phyloP scores from a whole-genome alignment of 139 green algal species.

The Chlamydomonas sphaeroides region DNA sequence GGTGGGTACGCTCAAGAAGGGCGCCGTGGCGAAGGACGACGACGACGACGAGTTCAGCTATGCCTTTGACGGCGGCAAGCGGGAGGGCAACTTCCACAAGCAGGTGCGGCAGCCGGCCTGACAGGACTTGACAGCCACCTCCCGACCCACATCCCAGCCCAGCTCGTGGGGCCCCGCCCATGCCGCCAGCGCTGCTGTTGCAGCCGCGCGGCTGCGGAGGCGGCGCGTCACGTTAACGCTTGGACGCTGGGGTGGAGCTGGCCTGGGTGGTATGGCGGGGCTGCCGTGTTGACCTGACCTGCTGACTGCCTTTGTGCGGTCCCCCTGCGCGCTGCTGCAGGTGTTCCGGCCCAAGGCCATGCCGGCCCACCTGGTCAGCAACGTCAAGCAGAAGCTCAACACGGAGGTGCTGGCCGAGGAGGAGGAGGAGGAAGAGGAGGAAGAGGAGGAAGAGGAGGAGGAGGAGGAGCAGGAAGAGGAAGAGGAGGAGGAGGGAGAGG shows the following conservation, averaged over 20 bases:
- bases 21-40: neutral
- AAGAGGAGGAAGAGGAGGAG: conserved; percentile 35
- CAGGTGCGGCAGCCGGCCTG: conserved; percentile 31
- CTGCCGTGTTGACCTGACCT: too few relatives aligned
- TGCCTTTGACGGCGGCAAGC: conserved; percentile 42
- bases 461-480: conserved; percentile 31
- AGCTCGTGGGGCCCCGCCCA: too few relatives aligned
- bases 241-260: too few relatives aligned
- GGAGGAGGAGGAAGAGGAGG: conserved; percentile 43
- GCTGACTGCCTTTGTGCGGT: too few relatives aligned
- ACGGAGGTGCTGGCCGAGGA: conserved; percentile 10
- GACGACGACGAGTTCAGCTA: conserved; percentile 53
- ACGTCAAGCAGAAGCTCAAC: conserved; percentile 45
- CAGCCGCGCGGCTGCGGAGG: too few relatives aligned
- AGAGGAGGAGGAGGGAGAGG: conserved; percentile 18
- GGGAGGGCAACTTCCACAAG: conserved; percentile 49
- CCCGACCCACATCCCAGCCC: too few relatives aligned
- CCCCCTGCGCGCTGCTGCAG: too few relatives aligned
- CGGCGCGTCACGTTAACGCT: too few relatives aligned
- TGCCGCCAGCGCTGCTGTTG: too few relatives aligned
- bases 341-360: conserved; percentile 52
- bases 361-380: conserved; percentile 43
- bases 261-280: too few relatives aligned
- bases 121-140: too few relatives aligned
- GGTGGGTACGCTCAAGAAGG: conserved; percentile 33